Base-by-base conservation (phyloP, 768 basidiomycete species). In the Megacollybia marginata region DNA sequence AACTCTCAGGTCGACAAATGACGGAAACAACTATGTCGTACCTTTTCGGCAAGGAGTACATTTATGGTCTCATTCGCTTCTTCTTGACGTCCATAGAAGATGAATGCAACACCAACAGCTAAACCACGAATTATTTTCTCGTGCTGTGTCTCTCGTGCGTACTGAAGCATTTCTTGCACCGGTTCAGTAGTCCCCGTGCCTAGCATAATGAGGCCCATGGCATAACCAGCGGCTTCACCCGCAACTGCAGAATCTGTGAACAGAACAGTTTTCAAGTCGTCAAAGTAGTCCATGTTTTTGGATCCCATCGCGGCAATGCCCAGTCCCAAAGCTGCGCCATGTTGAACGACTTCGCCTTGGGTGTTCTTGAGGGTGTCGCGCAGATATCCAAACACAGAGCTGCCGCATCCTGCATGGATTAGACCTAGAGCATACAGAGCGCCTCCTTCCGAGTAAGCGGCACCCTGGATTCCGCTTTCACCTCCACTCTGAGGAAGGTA, bases 51-150 rank as follows among this genome's bases (percentile, higher is more conserved):
- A 44, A 93, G 70, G 31, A 98, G 68, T 43, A 73, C 65, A 59
- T 83, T 83, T 52, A 95, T 82, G 1, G 87, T 85, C n/a, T 72
- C 71, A 54, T 97, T 86, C 8, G 96, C 95, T 58, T 92, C 82
- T 62, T 97, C 96, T 66, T 94, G 91, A 46, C 85, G 79, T 36
- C 90, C 92, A 54, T 95, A 98, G 67, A 80, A 91, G 51, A 98
- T 78, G 65, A 98, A 91, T 2, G 92, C 91, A 42, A 93, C 74
- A 18, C 95, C 95, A 57, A 99, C 78, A 7, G 94, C 90, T 48
- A 99, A 76, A 55, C 93, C 93, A 42, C 96, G 85, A 49, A 98
- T 98, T 60, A 98, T 98, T 73, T 98, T 99, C 72, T 99, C 96
- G 62, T 98, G 96, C 60, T 96, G 92, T 1, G 96, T 99, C 63